Evolutionary conservation across 768 basidiomycete species (phyloP).

Genomic region (Trametes cinnabarina): DNA sequence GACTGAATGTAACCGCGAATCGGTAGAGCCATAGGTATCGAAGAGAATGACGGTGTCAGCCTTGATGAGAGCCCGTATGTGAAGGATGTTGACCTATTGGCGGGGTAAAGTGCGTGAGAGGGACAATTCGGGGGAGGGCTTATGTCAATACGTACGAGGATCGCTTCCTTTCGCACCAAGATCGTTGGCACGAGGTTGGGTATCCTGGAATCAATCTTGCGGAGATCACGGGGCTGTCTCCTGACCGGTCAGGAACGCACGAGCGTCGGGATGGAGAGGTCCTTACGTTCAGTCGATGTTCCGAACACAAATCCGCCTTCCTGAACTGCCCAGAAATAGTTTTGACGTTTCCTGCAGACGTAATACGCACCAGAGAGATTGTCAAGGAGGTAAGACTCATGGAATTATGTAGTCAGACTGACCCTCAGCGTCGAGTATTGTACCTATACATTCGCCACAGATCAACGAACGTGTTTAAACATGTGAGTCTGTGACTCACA

Average conservation of each 20-base stretch:
- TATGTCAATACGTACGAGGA: conserved; percentile 57
- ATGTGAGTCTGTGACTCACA: conserved; percentile 53
- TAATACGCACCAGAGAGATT: conserved; percentile 13
- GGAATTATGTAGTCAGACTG: conserved; percentile 21
- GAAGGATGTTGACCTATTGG: conserved; percentile 82
- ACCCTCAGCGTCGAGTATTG: conserved; percentile 84
- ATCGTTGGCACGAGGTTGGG: conserved; percentile 96
- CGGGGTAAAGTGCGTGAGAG: not conserved
- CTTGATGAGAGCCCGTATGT: conserved; percentile 93
- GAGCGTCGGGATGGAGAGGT: not conserved
- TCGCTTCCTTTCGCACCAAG: conserved; percentile 81
- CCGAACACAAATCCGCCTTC: conserved; percentile 82
- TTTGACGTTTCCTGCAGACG: conserved; percentile 70
- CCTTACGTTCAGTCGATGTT: conserved; percentile 87
- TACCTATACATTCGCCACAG: conserved; percentile 50
- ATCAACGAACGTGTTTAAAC: conserved; percentile 20
- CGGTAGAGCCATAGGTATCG: conserved; percentile 85
- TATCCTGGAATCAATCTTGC: conserved; percentile 93
- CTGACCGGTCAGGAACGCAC: conserved; percentile 19
- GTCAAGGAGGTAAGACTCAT: not conserved
- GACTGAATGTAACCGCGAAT: conserved; percentile 82
- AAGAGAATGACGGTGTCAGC: conserved; percentile 89
- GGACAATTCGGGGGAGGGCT: not conserved
- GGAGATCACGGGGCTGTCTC: conserved; percentile 84
- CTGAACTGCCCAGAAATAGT: conserved; percentile 89